Evolutionary conservation across 2,329 filamentous ascomycete genomes (phyloP).

Genomic region (Aspergillus sp.): DNA sequence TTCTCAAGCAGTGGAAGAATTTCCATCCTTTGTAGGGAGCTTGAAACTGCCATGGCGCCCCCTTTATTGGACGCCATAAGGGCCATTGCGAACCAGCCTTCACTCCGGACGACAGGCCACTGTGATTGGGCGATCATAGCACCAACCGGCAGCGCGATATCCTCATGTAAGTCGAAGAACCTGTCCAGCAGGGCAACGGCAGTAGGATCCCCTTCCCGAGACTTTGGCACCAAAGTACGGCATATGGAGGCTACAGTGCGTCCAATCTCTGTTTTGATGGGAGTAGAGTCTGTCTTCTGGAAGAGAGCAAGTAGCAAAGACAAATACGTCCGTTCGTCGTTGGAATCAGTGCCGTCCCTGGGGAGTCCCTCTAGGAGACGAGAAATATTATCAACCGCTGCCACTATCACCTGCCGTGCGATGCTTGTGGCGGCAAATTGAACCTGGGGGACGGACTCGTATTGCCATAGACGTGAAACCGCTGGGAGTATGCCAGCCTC

Average conservation of each 20-base stretch:
- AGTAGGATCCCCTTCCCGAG: conserved; percentile 25
- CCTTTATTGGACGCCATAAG: conserved; percentile 44
- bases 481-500: conserved; percentile 42
- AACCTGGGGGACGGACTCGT: conserved; percentile 47
- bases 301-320: conserved; percentile 46
- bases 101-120: conserved; percentile 51
- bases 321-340: conserved; percentile 39
- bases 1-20: conserved; percentile 37
- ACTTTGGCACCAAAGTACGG: conserved; percentile 38
- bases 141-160: conserved; percentile 42
- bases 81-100: conserved; percentile 53
- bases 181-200: conserved; percentile 30
- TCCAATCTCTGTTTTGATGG: conserved; percentile 51
- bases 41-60: conserved; percentile 36
- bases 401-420: conserved; percentile 41
- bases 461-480: conserved; percentile 42
- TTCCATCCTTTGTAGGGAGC: conserved; percentile 39
- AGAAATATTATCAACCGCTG: conserved; percentile 40
- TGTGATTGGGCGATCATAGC: conserved; percentile 49
- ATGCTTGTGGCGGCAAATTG: conserved; percentile 48
- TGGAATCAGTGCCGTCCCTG: conserved; percentile 30
- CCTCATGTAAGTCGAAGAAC: conserved; percentile 39
- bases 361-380: conserved; percentile 37
- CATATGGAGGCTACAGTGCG: conserved; percentile 49
- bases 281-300: conserved; percentile 44